Evolutionary conservation across 2,329 filamentous ascomycete species (phyloP), one percentile per base, ranked within the genome.

Genomic region (Diplodia seriata): DNA sequence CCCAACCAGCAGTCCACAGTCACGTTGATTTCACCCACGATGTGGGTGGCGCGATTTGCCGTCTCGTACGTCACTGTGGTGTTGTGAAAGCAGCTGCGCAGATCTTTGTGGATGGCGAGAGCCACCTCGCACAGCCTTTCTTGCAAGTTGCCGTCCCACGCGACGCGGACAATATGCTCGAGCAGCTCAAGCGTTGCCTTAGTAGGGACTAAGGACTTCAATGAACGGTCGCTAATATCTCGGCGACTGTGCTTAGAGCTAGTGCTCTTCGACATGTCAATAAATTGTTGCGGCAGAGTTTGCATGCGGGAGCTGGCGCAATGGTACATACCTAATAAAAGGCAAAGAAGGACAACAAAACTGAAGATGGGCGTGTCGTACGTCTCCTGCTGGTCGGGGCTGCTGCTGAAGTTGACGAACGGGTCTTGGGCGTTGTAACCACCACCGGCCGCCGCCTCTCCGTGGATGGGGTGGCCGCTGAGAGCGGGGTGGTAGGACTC

Each of bases 21-120:
- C n/a, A 51, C 18, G 9, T 33, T 49, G 6, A 63, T 51, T 3
- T 31, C 29, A 0, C 6, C n/a, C 5, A 33, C 12, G 18, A 63
- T 18, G 7, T 63, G 47, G 7, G 18, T 18, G 29, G 20, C 47
- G n/a, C 59, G 59, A 1, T 31, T 31, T 1, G 47, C 43, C 1
- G 43, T 63, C 9, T 51, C 47, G n/a, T 63, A 20, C 12, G 59
- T 63, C n/a, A 63, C 12, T 1, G n/a, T n/a, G 4, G 1, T 47
- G 4, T 12, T 40, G 47, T 63, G 59, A 6, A 63, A 63, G 26
- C 59, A 63, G 11, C 26, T 7, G 1, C 59, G 43, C 7, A 63
- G 29, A 20, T 63, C 59, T 11, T 23, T 51, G 18, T 63, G 59
- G 1, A 63, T 63, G 1, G 15, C 20, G 2, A 36, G 23, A 11